A percentile compares a stretch with the other conserved stretches of the same genome.
Evolutionary conservation across 2,329 filamentous ascomycete genomes (phyloP).

Genomic region (Botrytis medusae): DNA sequence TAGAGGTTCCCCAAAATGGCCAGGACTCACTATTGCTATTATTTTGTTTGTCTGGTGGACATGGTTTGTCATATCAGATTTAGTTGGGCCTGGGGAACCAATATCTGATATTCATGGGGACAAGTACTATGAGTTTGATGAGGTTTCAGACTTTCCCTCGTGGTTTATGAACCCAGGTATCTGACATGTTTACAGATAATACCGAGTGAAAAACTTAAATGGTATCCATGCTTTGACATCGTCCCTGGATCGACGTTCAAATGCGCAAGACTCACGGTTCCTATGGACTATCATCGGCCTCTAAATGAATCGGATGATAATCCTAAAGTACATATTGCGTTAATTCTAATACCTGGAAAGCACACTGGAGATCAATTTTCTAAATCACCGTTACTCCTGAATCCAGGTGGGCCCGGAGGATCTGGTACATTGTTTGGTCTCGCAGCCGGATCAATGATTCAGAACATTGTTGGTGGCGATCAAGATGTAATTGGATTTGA

Average conservation of each 20-base stretch:
- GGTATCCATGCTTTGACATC: slow-evolving; percentile 45
- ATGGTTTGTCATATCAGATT: slow-evolving; percentile 17
- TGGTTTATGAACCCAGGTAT: neutral
- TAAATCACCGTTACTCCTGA: slow-evolving; percentile 46
- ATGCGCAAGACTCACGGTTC: slow-evolving; percentile 49
- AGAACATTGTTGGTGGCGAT: slow-evolving; percentile 43
- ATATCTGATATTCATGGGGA: neutral
- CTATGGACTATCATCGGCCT: slow-evolving; percentile 49
- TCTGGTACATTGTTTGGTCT: slow-evolving; percentile 42
- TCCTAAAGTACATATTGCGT: slow-evolving; percentile 36
- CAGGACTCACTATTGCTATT: slow-evolving; percentile 15
- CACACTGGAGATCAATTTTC: slow-evolving; percentile 36
- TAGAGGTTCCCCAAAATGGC: slow-evolving; percentile 4
- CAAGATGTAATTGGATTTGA: slow-evolving; percentile 51
- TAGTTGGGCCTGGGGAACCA: neutral
- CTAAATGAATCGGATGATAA: slow-evolving; percentile 39
- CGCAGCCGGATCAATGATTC: slow-evolving; percentile 37
- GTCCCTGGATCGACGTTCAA: slow-evolving; percentile 30
- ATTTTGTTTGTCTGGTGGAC: slow-evolving; percentile 23
- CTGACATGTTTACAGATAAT: slow-evolving; percentile 40
- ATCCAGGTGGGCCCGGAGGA: slow-evolving; percentile 50
- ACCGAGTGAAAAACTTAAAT: slow-evolving; percentile 47
- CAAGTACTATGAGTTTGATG: slow-evolving; percentile 16
- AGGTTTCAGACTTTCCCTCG: neutral
- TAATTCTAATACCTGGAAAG: slow-evolving; percentile 32